Evolutionary conservation across 116 monocot species (phyloP).

Genomic region (Phalaenopsis hybrid): DNA sequence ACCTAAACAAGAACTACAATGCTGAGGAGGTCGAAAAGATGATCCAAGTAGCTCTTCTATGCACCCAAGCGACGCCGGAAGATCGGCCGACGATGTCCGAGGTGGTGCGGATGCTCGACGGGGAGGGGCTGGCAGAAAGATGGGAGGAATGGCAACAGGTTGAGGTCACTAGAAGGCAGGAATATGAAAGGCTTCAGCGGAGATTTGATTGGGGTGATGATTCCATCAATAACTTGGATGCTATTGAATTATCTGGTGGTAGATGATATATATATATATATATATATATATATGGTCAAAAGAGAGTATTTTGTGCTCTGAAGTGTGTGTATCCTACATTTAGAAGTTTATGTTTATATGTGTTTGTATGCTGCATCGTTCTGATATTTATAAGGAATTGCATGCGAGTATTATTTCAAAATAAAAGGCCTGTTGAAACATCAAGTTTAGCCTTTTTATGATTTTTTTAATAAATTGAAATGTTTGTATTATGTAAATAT

Average conservation of each 20-base stretch:
- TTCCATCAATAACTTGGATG: conserved; percentile 22
- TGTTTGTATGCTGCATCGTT: no score
- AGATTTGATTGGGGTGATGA: conserved; percentile 26
- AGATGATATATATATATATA: conserved; percentile 4
- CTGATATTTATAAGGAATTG: no score
- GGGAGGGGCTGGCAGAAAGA: conserved; percentile 19
- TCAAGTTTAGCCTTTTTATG: no score
- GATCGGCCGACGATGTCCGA: conserved; percentile 39
- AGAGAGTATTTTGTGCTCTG: no score
- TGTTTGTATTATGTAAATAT: no score
- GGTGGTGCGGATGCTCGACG: conserved; percentile 31
- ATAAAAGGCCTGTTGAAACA: no score
- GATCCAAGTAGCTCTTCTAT: conserved; percentile 32
- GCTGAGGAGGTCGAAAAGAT: conserved; percentile 33
- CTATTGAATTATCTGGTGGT: conserved; percentile 20
- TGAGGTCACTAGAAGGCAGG: conserved; percentile 19
- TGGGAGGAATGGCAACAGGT: conserved; percentile 30
- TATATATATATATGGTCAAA: no score
- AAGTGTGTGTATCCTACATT: no score
- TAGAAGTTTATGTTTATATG: no score
- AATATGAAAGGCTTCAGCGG: conserved; percentile 18
- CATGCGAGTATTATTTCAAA: no score
- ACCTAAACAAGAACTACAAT: conserved; percentile 20
- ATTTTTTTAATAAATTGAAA: no score
- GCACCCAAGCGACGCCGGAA: conserved; percentile 32